These are phyloP conservation scores for Psilocybe tampanensis DNA, from an alignment of 768 basidiomycete species.

Conservation along the genomic window DNA sequence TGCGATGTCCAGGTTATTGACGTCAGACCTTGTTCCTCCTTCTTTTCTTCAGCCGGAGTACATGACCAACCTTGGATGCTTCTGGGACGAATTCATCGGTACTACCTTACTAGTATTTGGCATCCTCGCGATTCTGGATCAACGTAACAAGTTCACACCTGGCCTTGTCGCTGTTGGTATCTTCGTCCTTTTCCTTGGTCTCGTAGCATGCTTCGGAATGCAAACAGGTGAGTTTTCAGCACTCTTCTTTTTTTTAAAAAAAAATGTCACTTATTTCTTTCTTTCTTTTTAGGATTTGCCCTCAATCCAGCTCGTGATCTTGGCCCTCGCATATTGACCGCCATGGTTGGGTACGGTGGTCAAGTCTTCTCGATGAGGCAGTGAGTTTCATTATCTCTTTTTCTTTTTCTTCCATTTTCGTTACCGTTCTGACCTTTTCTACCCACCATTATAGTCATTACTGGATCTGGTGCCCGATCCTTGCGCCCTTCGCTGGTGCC, in stretches of 20 bases:
- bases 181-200: conserved; percentile 60
- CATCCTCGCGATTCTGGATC: conserved; percentile 57
- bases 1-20: too few species aligned
- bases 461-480: conserved; percentile 72
- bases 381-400: conserved; percentile 36
- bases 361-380: conserved; percentile 37
- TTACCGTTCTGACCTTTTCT: too few species aligned
- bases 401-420: too few species aligned
- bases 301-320: conserved; percentile 45
- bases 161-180: conserved; percentile 59
- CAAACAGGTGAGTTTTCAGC: conserved; percentile 52
- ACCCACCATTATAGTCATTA: conserved; percentile 48
- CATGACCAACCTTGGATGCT: conserved; percentile 41
- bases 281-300: conserved; percentile 29
- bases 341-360: conserved; percentile 69
- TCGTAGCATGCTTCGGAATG: conserved; percentile 62
- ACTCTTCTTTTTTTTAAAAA: too few species aligned
- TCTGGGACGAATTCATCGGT: conserved; percentile 59
- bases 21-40: too few species aligned
- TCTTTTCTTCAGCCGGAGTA: conserved; percentile 32
- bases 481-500: conserved; percentile 61
- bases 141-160: conserved; percentile 49
- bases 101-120: conserved; percentile 59
- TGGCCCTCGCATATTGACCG: conserved; percentile 66
- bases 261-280: too few species aligned